These are phyloP conservation scores for Phoma sp. DNA, from an alignment of 2,329 filamentous ascomycete species.

Conservation along the genomic window DNA sequence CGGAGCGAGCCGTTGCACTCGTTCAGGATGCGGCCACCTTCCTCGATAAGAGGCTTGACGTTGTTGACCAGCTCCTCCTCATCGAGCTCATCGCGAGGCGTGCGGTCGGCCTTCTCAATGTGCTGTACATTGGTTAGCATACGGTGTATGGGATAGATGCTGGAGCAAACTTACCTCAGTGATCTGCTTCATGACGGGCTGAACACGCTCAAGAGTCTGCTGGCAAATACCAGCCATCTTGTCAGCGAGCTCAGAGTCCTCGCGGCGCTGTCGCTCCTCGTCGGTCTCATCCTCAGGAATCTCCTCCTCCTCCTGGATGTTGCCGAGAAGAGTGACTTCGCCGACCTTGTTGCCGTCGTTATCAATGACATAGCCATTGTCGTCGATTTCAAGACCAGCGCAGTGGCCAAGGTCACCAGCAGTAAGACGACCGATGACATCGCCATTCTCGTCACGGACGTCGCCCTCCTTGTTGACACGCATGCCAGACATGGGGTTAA, in stretches of 20 bases:
- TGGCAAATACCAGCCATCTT: slow-evolving; percentile 76
- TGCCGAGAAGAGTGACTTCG: slow-evolving; percentile 67
- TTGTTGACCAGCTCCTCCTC: slow-evolving; percentile 87
- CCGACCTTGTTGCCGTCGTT: slow-evolving; percentile 68
- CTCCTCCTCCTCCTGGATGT: slow-evolving; percentile 64
- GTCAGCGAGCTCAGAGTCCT: slow-evolving; percentile 77
- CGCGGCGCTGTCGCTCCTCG: slow-evolving; percentile 53
- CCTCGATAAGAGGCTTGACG: slow-evolving; percentile 87
- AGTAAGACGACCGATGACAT: slow-evolving; percentile 58
- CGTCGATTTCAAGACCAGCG: slow-evolving; percentile 59
- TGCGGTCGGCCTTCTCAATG: slow-evolving; percentile 80
- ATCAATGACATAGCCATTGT: slow-evolving; percentile 60
- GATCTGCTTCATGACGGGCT: slow-evolving; percentile 86
- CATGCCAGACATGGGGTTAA: slow-evolving; percentile 66
- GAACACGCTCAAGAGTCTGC: slow-evolving; percentile 81
- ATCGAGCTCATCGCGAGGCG: slow-evolving; percentile 84
- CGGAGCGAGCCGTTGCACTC: slow-evolving; percentile 88
- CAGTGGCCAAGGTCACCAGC: slow-evolving; percentile 60
- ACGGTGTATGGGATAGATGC: background rate
- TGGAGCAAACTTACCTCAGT: slow-evolving; percentile 64
- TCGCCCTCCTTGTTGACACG: slow-evolving; percentile 62
- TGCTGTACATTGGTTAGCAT: slow-evolving; percentile 58
- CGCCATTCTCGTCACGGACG: slow-evolving; percentile 59
- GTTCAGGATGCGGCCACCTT: slow-evolving; percentile 79
- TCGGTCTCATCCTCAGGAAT: slow-evolving; percentile 61